These are phyloP conservation scores for Taiwanofungus camphoratus DNA, from an alignment of 1,284 basidiomycete species.

Conservation along the genomic window DNA sequence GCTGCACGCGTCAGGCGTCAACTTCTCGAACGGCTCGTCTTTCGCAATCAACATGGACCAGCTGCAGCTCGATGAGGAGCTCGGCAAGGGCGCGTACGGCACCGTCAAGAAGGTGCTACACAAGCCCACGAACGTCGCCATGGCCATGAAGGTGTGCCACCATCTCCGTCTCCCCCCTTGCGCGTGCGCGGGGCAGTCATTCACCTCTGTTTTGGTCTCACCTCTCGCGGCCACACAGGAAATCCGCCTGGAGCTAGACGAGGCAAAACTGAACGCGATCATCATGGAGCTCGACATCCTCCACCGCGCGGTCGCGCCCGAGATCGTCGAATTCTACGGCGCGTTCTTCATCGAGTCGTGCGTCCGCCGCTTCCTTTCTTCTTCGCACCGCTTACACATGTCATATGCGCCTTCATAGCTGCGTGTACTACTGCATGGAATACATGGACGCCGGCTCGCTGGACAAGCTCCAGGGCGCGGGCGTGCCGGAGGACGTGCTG, in stretches of 20 bases:
- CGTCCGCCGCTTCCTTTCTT: conserved; percentile 27
- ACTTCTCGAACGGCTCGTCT: conserved; percentile 90
- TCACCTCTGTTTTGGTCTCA: background rate
- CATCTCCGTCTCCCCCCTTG: background rate
- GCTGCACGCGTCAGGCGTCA: conserved; percentile 87
- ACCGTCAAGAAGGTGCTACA: conserved; percentile 96
- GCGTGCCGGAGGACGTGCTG: conserved; percentile 84
- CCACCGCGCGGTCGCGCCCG: conserved; percentile 85
- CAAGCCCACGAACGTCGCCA: conserved; percentile 89
- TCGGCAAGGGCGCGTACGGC: conserved; percentile 96
- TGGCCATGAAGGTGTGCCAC: conserved; percentile 94
- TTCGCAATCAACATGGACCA: conserved; percentile 97
- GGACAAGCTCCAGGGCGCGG: conserved; percentile 73
- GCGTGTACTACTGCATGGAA: conserved; percentile 98
- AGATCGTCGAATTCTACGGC: conserved; percentile 98
- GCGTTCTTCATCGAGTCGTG: conserved; percentile 99
- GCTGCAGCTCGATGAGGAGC: conserved; percentile 85
- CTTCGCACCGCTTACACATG: background rate
- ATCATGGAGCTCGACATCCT: conserved; percentile 98
- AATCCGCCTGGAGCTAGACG: conserved; percentile 96
- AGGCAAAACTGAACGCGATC: conserved; percentile 92
- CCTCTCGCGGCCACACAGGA: conserved; percentile 60
- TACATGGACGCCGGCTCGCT: conserved; percentile 96
- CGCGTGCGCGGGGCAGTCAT: too few relatives aligned
- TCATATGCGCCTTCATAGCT: conserved; percentile 14